A percentile compares a stretch with the other conserved stretches of the same genome.
phyloP scores from a whole-genome alignment of 2,329 filamentous ascomycete genomes.

The Fusarium setosum region DNA sequence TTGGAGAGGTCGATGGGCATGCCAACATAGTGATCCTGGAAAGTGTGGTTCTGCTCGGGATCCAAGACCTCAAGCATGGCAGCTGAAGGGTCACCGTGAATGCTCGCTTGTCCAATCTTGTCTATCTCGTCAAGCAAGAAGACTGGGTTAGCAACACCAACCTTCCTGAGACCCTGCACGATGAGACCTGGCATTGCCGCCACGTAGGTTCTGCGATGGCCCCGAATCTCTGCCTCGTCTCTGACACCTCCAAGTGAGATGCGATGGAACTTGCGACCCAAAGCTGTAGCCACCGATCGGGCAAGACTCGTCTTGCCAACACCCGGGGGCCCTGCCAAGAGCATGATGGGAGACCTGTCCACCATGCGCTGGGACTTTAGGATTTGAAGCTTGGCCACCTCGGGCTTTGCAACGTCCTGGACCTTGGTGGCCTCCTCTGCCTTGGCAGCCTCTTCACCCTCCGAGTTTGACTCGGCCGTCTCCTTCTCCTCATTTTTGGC shows the following conservation, averaged over 20 bases:
- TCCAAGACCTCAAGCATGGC: slow-evolving; percentile 98
- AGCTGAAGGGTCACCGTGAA: slow-evolving; percentile 94
- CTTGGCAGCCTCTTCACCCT: slow-evolving; percentile 45
- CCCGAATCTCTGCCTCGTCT: slow-evolving; percentile 96
- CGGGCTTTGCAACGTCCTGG: slow-evolving; percentile 46
- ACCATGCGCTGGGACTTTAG: slow-evolving; percentile 86
- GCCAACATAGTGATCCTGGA: slow-evolving; percentile 96
- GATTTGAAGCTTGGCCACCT: slow-evolving; percentile 74
- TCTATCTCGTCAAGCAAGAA: slow-evolving; percentile 98
- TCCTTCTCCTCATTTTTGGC: slow-evolving; percentile 8
- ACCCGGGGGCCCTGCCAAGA: slow-evolving; percentile 92
- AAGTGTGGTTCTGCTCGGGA: slow-evolving; percentile 95
- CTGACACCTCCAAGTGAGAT: slow-evolving; percentile 96
- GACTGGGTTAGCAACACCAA: slow-evolving; percentile 94
- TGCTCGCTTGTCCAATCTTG: slow-evolving; percentile 91
- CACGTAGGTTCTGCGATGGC: slow-evolving; percentile 94
- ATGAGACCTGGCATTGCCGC: slow-evolving; percentile 98
- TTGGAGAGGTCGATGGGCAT: slow-evolving; percentile 96
- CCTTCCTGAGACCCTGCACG: slow-evolving; percentile 93
- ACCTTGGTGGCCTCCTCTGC: slow-evolving; percentile 59
- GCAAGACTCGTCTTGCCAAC: slow-evolving; percentile 97
- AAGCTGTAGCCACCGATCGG: slow-evolving; percentile 89
- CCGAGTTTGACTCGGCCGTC: slow-evolving; percentile 27
- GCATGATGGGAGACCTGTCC: slow-evolving; percentile 95
- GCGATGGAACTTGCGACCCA: slow-evolving; percentile 95